Conservation (phyloP, 75 land plant species). For the Adiantum capillusveneris region DNA sequence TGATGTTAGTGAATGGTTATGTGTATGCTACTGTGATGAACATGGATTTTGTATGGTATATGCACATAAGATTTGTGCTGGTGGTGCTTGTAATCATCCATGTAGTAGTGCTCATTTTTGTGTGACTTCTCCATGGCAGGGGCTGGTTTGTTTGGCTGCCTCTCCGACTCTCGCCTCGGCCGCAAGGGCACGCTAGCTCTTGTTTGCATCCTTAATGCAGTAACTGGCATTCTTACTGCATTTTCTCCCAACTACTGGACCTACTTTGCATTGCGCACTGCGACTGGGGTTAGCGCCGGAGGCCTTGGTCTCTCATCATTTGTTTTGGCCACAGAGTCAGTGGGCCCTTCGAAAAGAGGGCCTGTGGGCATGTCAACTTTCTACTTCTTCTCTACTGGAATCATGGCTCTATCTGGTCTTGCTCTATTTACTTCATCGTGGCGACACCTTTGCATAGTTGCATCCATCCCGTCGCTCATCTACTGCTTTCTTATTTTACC, state of each 20-base stretch:
- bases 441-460: constrained; percentile 56
- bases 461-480: constrained; percentile 61
- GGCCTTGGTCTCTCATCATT: constrained; percentile 81
- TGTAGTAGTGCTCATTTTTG: neutral
- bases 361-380: constrained; percentile 84
- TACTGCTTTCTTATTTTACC: constrained; percentile 55
- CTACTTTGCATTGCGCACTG: constrained; percentile 40
- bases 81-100: no score
- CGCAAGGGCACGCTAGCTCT: constrained; percentile 55
- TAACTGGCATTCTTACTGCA: constrained; percentile 56
- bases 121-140: constrained; percentile 29
- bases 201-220: constrained; percentile 44
- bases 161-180: constrained; percentile 68
- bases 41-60: no score
- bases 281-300: constrained; percentile 68
- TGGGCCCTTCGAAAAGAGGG: constrained; percentile 72
- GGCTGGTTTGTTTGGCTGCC: constrained; percentile 72
- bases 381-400: constrained; percentile 83
- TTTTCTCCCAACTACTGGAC: constrained; percentile 52
- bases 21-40: no score
- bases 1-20: no score
- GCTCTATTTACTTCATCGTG: constrained; percentile 53
- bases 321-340: constrained; percentile 79
- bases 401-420: constrained; percentile 41
- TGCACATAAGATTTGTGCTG: no score